Evolutionary conservation across 2,329 filamentous ascomycete species (phyloP).

Genomic region (Aspergillus ochraceoroseus): DNA sequence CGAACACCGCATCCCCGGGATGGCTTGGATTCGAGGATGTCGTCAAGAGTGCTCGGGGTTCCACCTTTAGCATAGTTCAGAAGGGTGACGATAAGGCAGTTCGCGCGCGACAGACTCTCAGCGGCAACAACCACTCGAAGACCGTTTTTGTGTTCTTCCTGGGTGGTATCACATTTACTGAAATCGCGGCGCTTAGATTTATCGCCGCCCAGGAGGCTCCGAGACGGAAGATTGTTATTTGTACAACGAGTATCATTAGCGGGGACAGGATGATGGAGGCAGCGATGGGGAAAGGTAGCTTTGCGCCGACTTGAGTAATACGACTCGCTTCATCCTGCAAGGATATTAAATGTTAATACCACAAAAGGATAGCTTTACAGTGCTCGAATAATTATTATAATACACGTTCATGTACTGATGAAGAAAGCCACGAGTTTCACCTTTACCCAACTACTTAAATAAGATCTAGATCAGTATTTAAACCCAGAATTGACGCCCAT

Average conservation of each 20-base stretch:
- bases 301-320: conserved; percentile 41
- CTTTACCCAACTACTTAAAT: no score
- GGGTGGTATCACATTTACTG: conserved; percentile 93
- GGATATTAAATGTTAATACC: background rate
- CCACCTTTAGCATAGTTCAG: conserved; percentile 87
- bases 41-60: conserved; percentile 78
- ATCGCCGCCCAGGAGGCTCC: conserved; percentile 78
- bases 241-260: conserved; percentile 84
- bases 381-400: no score
- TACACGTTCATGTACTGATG: no score
- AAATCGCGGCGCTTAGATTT: conserved; percentile 89
- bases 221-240: conserved; percentile 80
- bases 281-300: conserved; percentile 68
- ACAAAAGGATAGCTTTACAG: no score
- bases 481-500: conserved; percentile 62
- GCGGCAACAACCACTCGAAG: conserved; percentile 69
- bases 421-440: no score
- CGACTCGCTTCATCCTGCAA: background rate
- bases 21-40: conserved; percentile 94
- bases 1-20: conserved; percentile 63
- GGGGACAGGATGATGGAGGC: conserved; percentile 85
- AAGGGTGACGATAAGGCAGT: conserved; percentile 90
- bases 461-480: conserved; percentile 31
- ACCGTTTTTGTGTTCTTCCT: conserved; percentile 95
- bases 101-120: conserved; percentile 76